These are phyloP conservation scores for Saccharomycopsis phalli DNA, from an alignment of 1,139 yeast genomes.

Conservation along the genomic window DNA sequence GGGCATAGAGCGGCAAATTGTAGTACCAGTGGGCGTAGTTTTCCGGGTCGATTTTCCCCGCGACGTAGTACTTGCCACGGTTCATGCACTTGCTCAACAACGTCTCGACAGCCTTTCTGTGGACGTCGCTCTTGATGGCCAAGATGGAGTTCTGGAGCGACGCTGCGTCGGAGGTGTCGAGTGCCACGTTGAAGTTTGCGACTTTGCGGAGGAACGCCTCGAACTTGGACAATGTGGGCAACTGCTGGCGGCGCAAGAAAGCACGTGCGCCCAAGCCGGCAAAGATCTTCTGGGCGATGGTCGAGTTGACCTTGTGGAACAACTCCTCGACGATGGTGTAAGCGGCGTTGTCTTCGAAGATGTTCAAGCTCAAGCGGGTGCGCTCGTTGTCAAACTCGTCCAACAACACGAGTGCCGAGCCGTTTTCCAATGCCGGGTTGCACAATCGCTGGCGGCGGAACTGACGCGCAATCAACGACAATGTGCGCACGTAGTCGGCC, in stretches of 20 bases:
- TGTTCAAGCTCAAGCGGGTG: slow-evolving; percentile 60
- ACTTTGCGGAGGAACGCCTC: slow-evolving; percentile 72
- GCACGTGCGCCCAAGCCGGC: slow-evolving; percentile 74
- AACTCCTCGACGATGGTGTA: slow-evolving; percentile 63
- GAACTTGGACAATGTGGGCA: slow-evolving; percentile 75
- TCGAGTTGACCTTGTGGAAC: slow-evolving; percentile 70
- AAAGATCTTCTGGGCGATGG: slow-evolving; percentile 75
- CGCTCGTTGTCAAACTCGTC: slow-evolving; percentile 83
- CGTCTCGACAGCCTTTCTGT: slow-evolving; percentile 72
- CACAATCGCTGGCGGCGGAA: slow-evolving; percentile 64
- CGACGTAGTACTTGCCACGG: slow-evolving; percentile 79
- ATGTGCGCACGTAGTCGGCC: slow-evolving; percentile 56
- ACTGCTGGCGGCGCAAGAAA: slow-evolving; percentile 77
- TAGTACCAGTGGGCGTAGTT: slow-evolving; percentile 70
- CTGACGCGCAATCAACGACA: slow-evolving; percentile 57
- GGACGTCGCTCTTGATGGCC: slow-evolving; percentile 50
- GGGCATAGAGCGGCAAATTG: slow-evolving; percentile 81
- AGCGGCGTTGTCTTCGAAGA: slow-evolving; percentile 56
- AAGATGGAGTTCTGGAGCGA: slow-evolving; percentile 67
- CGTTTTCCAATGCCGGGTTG: slow-evolving; percentile 38
- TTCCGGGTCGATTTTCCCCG: slow-evolving; percentile 81
- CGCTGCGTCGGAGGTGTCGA: slow-evolving; percentile 71
- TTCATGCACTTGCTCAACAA: slow-evolving; percentile 74
- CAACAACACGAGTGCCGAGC: slow-evolving; percentile 57
- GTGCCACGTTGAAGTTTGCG: slow-evolving; percentile 42